phyloP scores from a whole-genome alignment of 202 grass and related monocot genomes.

The Setaria viridis region DNA sequence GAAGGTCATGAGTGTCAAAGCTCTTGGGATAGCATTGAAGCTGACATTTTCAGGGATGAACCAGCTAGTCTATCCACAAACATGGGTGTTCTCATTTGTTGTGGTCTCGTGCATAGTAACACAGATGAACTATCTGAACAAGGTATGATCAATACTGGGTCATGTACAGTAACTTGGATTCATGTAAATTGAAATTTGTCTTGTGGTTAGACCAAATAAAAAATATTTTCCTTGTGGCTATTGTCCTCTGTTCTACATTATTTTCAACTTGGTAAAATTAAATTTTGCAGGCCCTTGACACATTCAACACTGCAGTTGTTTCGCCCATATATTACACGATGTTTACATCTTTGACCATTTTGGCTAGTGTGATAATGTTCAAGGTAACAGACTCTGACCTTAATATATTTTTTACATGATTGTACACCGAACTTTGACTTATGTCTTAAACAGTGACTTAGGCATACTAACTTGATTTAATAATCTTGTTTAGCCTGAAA shows the following conservation, averaged over 20 bases:
- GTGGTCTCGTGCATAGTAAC: constrained; percentile 83
- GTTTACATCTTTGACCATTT: constrained; percentile 99
- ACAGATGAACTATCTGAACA: constrained; percentile 99
- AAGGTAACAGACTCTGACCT: constrained; percentile 68
- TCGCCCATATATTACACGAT: constrained; percentile 99
- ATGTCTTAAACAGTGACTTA: not conserved
- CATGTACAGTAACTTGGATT: not conserved
- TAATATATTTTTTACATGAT: constrained; percentile 39
- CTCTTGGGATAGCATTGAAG: constrained; percentile 96
- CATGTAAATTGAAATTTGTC: not conserved
- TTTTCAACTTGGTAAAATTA: constrained; percentile 41
- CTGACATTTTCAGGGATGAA: constrained; percentile 98
- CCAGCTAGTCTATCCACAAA: constrained; percentile 94
- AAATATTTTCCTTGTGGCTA: not conserved
- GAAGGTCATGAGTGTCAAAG: constrained; percentile 99
- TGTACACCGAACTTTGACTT: constrained; percentile 13
- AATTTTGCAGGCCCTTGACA: constrained; percentile 89
- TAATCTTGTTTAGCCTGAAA: constrained; percentile 24
- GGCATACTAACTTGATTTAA: not conserved
- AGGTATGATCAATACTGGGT: constrained; percentile 58
- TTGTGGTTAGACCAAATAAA: not conserved
- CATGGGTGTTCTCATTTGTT: constrained; percentile 87
- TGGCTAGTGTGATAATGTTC: constrained; percentile 99
- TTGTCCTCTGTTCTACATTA: constrained; percentile 27
- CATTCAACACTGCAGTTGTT: constrained; percentile 98